phyloP scores from a whole-genome alignment of 768 basidiomycete species.

The Termitomyces sp. region DNA sequence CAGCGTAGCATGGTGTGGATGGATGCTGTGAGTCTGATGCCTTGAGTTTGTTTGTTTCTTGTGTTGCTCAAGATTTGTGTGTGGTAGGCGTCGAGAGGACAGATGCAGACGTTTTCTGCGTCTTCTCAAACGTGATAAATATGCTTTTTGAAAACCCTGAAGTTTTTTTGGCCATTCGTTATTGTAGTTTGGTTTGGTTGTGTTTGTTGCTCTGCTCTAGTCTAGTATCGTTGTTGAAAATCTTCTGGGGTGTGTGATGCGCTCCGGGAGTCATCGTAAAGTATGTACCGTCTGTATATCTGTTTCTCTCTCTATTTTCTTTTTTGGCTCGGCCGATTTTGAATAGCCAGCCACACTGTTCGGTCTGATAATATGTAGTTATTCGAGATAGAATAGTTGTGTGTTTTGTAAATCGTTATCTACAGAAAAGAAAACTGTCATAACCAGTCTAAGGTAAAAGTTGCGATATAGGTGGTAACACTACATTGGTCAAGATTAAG shows the following conservation, averaged over 20 bases:
- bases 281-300: conserved; percentile 5
- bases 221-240: too few species aligned
- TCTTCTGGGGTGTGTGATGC: background rate
- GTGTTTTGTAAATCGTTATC: background rate
- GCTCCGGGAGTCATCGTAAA: conserved; percentile 1
- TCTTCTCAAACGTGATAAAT: conserved; percentile 7
- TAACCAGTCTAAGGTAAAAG: too few species aligned
- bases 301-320: background rate
- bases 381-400: background rate
- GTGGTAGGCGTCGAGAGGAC: conserved; percentile 11
- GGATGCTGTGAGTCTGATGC: conserved; percentile 32
- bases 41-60: background rate
- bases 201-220: background rate
- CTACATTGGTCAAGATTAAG: background rate
- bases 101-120: conserved; percentile 10
- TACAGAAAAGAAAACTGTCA: too few species aligned
- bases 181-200: background rate
- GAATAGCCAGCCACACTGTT: background rate
- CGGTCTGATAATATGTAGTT: background rate
- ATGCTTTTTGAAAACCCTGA: too few species aligned
- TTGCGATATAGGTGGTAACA: too few species aligned
- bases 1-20: conserved; percentile 31
- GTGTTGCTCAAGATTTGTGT: background rate
- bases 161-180: background rate
- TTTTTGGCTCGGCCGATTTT: background rate